These are phyloP conservation scores for Inga leiocalycina DNA, from an alignment of 306 rosid species.

Conservation along the genomic window DNA sequence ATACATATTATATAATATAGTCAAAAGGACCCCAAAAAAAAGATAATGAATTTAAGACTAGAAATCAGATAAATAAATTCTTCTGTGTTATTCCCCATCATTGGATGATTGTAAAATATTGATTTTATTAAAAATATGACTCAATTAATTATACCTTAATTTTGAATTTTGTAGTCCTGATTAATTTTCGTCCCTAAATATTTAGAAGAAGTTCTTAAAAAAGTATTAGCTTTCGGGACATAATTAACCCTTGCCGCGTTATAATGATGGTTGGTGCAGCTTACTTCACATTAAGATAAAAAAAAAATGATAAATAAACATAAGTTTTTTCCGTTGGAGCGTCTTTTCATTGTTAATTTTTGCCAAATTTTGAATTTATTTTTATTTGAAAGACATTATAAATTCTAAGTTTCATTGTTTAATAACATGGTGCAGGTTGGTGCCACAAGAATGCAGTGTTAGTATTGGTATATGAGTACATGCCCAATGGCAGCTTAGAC, in stretches of 20 bases:
- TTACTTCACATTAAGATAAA: not conserved
- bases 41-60: not conserved
- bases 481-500: conserved; percentile 88
- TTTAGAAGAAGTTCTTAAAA: not conserved
- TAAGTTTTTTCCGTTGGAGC: not conserved
- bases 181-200: not conserved
- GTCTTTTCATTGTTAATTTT: not conserved
- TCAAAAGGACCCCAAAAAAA: not conserved
- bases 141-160: not conserved
- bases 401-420: not conserved
- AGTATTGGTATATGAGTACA: conserved; percentile 73
- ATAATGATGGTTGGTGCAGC: not conserved
- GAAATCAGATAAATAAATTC: not conserved
- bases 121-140: not conserved
- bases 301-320: no score
- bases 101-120: not conserved
- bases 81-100: not conserved
- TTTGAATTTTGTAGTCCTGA: not conserved
- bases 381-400: not conserved
- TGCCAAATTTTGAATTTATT: not conserved
- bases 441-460: conserved; percentile 67
- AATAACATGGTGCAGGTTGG: conserved; percentile 52
- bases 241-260: not conserved
- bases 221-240: not conserved
- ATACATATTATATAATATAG: not conserved